phyloP scores from a whole-genome alignment of 169 alveolate species.

The Toxoplasma gondii region DNA sequence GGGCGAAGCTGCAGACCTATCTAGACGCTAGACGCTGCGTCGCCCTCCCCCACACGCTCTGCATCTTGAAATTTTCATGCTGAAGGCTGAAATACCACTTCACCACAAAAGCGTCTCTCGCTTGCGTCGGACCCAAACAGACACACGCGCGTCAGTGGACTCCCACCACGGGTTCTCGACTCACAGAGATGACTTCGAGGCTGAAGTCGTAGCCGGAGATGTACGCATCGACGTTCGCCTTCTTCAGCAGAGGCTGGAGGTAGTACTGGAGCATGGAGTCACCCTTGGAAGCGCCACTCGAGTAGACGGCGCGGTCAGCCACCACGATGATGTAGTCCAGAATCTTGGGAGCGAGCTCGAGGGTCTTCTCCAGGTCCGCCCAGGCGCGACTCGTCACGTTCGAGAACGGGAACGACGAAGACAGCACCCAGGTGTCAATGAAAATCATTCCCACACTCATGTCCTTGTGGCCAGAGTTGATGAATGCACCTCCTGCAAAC shows the following conservation, averaged over 20 bases:
- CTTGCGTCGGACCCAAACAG: too few species aligned
- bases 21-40: too few species aligned
- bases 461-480: conserved; percentile 76
- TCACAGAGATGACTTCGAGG: conserved; percentile 81
- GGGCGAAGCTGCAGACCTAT: too few species aligned
- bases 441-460: conserved; percentile 86
- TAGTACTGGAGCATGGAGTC: conserved; percentile 82
- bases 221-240: conserved; percentile 90
- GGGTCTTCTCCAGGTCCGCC: conserved; percentile 85
- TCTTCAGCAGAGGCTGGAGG: conserved; percentile 85
- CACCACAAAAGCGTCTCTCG: too few species aligned
- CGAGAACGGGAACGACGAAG: conserved; percentile 85
- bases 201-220: conserved; percentile 89
- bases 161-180: neutral
- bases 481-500: conserved; percentile 66
- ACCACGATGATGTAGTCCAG: conserved; percentile 88
- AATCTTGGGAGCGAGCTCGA: conserved; percentile 85
- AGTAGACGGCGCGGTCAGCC: conserved; percentile 89
- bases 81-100: too few species aligned
- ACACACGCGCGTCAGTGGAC: neutral
- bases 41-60: too few species aligned
- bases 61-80: too few species aligned
- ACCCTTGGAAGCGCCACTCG: conserved; percentile 89
- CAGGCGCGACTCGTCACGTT: conserved; percentile 85
- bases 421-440: conserved; percentile 90